Percentiles rank a stretch among this genome's conserved stretches.
These are phyloP conservation scores for Magnaporthales sp. DNA, from an alignment of 2,329 filamentous ascomycete species.

Conservation along the genomic window DNA sequence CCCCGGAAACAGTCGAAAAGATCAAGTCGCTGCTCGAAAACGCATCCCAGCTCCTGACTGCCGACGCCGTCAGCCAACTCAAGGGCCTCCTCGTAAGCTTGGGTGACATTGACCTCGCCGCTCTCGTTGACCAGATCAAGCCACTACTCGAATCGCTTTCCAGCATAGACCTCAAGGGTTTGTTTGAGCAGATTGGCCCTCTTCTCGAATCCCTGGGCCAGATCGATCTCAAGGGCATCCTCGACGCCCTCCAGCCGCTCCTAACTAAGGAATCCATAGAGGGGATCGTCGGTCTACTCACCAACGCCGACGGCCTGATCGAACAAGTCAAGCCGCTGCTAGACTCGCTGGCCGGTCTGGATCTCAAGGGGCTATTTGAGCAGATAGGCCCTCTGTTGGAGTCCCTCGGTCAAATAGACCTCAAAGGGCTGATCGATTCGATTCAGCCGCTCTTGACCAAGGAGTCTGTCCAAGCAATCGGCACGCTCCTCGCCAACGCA, in stretches of 20 bases:
- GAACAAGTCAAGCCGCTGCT: constrained; percentile 26
- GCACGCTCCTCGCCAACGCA: constrained; percentile 15
- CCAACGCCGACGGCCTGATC: constrained; percentile 21
- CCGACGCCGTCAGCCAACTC: constrained; percentile 18
- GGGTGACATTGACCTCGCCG: constrained; percentile 24
- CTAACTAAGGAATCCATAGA: constrained; percentile 19
- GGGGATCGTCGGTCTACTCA: constrained; percentile 21
- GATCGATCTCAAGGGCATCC: constrained; percentile 21
- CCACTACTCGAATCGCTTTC: background rate
- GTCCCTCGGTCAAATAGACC: constrained; percentile 10
- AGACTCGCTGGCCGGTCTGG: constrained; percentile 22
- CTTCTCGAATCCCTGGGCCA: constrained; percentile 16
- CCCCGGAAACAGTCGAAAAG: background rate
- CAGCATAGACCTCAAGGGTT: background rate
- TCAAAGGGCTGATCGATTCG: constrained; percentile 27
- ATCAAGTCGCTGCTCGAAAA: constrained; percentile 8
- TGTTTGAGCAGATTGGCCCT: constrained; percentile 16
- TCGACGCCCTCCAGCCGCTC: constrained; percentile 18
- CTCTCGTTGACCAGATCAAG: constrained; percentile 11
- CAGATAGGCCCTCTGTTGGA: constrained; percentile 25
- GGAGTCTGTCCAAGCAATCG: constrained; percentile 13
- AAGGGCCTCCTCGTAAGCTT: constrained; percentile 20
- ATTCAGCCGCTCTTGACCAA: constrained; percentile 25
- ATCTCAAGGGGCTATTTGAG: constrained; percentile 24
- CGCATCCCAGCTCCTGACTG: constrained; percentile 19